phyloP scores from a whole-genome alignment of 192 early-diverging fungal species.

The Backusella australiensis region DNA sequence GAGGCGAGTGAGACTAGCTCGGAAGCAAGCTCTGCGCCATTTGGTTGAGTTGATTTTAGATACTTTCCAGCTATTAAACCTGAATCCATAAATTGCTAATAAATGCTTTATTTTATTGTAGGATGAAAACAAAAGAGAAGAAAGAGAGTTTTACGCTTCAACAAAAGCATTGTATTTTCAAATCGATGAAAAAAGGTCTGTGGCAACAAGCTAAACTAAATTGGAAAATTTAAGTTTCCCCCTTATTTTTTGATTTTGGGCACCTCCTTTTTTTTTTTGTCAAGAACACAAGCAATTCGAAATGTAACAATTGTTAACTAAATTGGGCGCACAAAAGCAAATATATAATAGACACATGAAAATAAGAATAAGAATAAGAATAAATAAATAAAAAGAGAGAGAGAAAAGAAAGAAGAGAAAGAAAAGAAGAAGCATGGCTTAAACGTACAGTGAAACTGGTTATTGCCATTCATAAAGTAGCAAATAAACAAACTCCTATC shows the following conservation, averaged over 20 bases:
- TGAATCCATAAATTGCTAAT: background rate
- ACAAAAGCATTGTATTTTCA: too few species aligned
- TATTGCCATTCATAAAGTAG: too few species aligned
- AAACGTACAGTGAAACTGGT: too few species aligned
- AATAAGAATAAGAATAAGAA: background rate
- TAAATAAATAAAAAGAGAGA: background rate
- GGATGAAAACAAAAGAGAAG: background rate
- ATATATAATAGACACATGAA: background rate
- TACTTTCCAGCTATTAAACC: background rate
- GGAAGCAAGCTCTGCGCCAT: conserved; percentile 19
- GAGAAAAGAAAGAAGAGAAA: background rate
- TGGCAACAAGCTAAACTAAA: background rate
- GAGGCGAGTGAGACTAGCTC: conserved; percentile 20
- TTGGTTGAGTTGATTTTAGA: background rate
- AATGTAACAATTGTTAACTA: background rate
- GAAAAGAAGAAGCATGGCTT: background rate
- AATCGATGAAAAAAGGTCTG: too few species aligned
- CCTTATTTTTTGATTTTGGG: background rate
- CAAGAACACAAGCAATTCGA: background rate
- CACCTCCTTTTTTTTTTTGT: background rate
- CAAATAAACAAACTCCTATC: background rate
- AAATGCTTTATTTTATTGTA: background rate
- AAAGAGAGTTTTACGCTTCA: background rate
- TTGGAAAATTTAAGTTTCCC: background rate
- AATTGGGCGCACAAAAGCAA: background rate